Evolutionary conservation across 2,329 filamentous ascomycete species (phyloP).

Genomic region (Diplocarpon mali): DNA sequence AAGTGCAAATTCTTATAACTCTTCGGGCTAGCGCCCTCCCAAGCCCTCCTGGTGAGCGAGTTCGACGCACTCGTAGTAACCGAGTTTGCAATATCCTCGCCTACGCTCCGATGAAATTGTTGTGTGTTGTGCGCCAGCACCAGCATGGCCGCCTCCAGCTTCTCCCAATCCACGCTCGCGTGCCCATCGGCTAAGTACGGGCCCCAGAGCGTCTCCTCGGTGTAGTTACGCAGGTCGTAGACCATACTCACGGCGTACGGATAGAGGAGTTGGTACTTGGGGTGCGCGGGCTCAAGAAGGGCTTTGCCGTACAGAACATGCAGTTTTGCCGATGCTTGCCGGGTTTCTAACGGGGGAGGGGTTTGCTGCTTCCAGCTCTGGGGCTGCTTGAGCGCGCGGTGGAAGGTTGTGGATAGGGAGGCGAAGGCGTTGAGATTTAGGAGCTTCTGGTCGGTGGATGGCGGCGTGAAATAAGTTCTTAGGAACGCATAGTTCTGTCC

Average conservation of each 20-base stretch:
- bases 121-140: conserved; percentile 53
- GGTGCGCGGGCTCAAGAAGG: conserved; percentile 28
- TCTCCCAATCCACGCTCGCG: conserved; percentile 64
- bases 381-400: conserved; percentile 34
- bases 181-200: conserved; percentile 57
- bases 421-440: conserved; percentile 49
- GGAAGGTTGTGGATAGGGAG: conserved; percentile 51
- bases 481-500: conserved; percentile 36
- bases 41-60: conserved; percentile 1
- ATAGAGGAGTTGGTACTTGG: conserved; percentile 30
- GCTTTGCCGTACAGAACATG: conserved; percentile 60
- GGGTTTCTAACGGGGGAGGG: conserved; percentile 22
- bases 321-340: conserved; percentile 59
- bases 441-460: neutral
- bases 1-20: conserved; percentile 3
- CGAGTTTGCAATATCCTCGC: neutral
- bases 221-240: conserved; percentile 64
- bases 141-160: conserved; percentile 63
- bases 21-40: conserved; percentile 10
- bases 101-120: conserved; percentile 28
- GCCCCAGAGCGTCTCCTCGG: conserved; percentile 51
- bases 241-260: conserved; percentile 57
- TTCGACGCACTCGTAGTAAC: neutral
- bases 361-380: neutral
- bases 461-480: neutral